These are phyloP conservation scores for Xerocomus alliaceus DNA, from an alignment of 1,284 basidiomycete genomes.

Conservation along the genomic window DNA sequence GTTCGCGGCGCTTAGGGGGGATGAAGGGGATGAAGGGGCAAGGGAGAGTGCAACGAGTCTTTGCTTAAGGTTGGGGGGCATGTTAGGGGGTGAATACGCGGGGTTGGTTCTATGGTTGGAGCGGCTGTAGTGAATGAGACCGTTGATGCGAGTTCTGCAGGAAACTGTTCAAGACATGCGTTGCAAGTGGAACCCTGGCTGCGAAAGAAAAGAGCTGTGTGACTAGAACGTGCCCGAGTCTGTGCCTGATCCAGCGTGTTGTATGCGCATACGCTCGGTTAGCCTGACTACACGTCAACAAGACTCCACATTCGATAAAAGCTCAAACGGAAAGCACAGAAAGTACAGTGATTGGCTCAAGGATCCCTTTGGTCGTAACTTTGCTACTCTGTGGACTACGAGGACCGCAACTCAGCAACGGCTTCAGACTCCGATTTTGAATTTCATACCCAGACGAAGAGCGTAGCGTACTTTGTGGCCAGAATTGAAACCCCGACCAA, in stretches of 20 bases:
- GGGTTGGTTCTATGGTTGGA: neutral
- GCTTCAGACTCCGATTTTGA: no score
- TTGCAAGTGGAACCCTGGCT: neutral
- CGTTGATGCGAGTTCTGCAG: neutral
- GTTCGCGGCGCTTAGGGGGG: constrained; percentile 43
- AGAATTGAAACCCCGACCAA: neutral
- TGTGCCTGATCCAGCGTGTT: constrained; percentile 6
- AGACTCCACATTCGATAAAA: neutral
- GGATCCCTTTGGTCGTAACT: no score
- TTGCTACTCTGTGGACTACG: no score
- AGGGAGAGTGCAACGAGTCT: constrained; percentile 62
- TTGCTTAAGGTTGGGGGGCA: constrained; percentile 59
- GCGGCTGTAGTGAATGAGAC: neutral
- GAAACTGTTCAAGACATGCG: constrained; percentile 13
- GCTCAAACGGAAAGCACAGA: no score
- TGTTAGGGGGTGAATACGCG: constrained; percentile 7
- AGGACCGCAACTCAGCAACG: no score
- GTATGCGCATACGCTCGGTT: neutral
- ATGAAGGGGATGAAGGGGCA: constrained; percentile 52
- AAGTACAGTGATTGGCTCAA: no score
- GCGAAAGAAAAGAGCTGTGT: constrained; percentile 1
- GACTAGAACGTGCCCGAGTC: constrained; percentile 14
- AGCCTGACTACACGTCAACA: constrained; percentile 10
- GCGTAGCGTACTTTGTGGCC: no score
- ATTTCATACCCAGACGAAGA: no score